These are phyloP conservation scores for Termitomyces sp. DNA, from an alignment of 768 basidiomycete species.

Conservation along the genomic window DNA sequence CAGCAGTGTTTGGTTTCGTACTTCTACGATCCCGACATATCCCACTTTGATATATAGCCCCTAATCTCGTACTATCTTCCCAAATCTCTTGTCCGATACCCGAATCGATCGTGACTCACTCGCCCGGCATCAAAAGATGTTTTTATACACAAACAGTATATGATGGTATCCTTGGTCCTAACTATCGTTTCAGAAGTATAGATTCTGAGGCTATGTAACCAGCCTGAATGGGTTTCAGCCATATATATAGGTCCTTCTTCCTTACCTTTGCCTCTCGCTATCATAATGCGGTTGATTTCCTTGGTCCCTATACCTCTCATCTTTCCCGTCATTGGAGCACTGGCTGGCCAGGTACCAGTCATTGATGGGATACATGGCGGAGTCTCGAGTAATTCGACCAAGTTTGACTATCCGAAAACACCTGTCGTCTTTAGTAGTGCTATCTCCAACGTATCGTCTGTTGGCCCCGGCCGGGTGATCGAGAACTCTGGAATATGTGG, in stretches of 20 bases:
- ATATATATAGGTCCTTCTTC: too few relatives aligned
- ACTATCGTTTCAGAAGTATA: too few relatives aligned
- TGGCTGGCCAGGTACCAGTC: conserved; percentile 38
- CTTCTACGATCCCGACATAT: too few relatives aligned
- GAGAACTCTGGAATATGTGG: conserved; percentile 64
- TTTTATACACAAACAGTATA: too few relatives aligned
- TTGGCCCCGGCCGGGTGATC: conserved; percentile 43
- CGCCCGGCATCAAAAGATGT: too few relatives aligned
- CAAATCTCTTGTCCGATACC: too few relatives aligned
- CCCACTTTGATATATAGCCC: too few relatives aligned
- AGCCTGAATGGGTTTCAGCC: too few relatives aligned
- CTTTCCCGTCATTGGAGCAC: background rate
- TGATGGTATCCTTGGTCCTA: too few relatives aligned
- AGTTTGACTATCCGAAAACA: conserved; percentile 4
- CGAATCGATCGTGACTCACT: too few relatives aligned
- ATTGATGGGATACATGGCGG: conserved; percentile 50
- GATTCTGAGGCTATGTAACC: background rate
- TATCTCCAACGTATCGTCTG: conserved; percentile 30
- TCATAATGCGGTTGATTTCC: background rate
- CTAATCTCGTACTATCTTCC: too few relatives aligned
- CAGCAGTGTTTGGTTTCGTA: too few relatives aligned
- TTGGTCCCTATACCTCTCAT: background rate
- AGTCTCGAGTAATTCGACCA: conserved; percentile 20
- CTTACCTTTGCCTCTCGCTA: background rate
- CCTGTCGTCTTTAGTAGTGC: conserved; percentile 6